Conservation (phyloP, 2,329 filamentous ascomycete genomes). For the Talaromyces piceae region DNA sequence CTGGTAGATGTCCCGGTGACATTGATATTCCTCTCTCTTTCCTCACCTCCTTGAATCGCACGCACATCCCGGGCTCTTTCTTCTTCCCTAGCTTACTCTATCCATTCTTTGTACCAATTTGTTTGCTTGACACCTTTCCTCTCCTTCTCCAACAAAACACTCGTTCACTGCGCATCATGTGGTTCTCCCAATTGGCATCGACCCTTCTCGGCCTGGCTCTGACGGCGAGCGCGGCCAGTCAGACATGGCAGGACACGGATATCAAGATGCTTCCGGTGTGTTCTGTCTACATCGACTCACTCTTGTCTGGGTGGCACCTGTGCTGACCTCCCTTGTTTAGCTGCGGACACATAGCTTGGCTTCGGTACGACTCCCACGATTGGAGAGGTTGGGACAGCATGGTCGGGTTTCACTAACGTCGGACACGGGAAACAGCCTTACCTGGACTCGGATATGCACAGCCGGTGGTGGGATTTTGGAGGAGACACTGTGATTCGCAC, state of each 20-base stretch:
- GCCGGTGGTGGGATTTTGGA: constrained; percentile 98
- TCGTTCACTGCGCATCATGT: constrained; percentile 5
- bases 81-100: neutral
- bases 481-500: constrained; percentile 80
- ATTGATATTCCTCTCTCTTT: constrained; percentile 11
- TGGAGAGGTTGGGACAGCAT: neutral
- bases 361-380: constrained; percentile 52
- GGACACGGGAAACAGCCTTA: constrained; percentile 60
- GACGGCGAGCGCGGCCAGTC: constrained; percentile 5
- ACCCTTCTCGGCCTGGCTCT: constrained; percentile 26
- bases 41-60: constrained; percentile 2
- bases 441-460: constrained; percentile 95
- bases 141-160: neutral
- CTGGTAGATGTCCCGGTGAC: constrained; percentile 11
- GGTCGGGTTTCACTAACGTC: neutral
- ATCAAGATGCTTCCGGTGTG: constrained; percentile 61
- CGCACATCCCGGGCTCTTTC: neutral
- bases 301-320: too few relatives aligned
- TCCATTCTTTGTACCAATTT: neutral
- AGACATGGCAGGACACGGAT: constrained; percentile 41
- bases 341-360: constrained; percentile 78
- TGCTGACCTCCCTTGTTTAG: constrained; percentile 37
- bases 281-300: constrained; percentile 13
- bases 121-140: neutral
- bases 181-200: constrained; percentile 9